These are phyloP conservation scores for Fraxinus velutina DNA, from an alignment of 305 asterid species.

Conservation along the genomic window DNA sequence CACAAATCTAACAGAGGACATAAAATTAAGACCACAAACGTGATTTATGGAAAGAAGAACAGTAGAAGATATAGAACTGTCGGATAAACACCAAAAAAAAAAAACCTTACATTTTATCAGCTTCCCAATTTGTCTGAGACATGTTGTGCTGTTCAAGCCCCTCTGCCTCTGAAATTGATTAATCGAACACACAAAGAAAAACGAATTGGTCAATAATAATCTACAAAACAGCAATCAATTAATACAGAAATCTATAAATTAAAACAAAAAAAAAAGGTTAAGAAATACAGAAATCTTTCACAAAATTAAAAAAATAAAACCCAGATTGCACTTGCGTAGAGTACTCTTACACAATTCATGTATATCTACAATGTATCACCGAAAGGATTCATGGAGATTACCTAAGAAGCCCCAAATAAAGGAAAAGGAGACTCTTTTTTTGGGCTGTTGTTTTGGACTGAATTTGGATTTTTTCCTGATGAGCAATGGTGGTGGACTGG, in stretches of 20 bases:
- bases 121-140: constrained; percentile 99
- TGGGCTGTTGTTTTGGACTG: constrained; percentile 2
- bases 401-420: constrained; percentile 24
- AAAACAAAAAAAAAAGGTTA: constrained; percentile 4
- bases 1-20: constrained; percentile 11
- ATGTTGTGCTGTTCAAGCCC: constrained; percentile 35
- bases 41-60: constrained; percentile 3
- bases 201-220: background rate
- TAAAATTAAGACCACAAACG: constrained; percentile 7
- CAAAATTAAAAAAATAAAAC: background rate
- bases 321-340: background rate
- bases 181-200: constrained; percentile 21
- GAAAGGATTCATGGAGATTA: constrained; percentile 22
- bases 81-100: background rate
- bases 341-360: background rate
- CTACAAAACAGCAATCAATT: background rate
- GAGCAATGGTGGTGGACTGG: constrained; percentile 42
- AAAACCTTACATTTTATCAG: constrained; percentile 74
- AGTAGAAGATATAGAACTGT: background rate
- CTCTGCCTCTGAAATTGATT: constrained; percentile 26
- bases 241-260: constrained; percentile 17
- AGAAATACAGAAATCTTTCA: constrained; percentile 14
- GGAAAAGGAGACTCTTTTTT: background rate
- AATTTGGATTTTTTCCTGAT: constrained; percentile 18
- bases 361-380: background rate